Percentiles rank a stretch among this genome's conserved stretches.
Conservation (phyloP, 2,329 filamentous ascomycete species). For the Ceratocystis ficicola region DNA sequence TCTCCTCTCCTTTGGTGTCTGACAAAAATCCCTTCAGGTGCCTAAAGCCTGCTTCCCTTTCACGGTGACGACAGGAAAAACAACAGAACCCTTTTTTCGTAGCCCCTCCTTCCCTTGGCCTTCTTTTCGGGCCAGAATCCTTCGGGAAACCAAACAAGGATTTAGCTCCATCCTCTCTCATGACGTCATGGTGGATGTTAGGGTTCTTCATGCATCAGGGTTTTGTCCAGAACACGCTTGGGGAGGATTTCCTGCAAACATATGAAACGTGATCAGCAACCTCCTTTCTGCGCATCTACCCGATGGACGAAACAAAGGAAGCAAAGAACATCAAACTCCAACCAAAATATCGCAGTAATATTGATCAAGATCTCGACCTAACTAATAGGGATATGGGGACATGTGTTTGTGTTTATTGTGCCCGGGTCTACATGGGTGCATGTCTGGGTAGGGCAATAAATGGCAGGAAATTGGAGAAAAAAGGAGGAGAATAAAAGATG, state of each 20-base stretch:
- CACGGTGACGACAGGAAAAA: neutral
- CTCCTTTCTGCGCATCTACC: neutral
- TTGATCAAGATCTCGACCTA: no score
- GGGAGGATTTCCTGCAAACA: neutral
- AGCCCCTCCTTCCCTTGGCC: neutral
- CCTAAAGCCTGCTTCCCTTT: neutral
- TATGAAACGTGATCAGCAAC: conserved; percentile 1
- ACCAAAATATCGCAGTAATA: neutral
- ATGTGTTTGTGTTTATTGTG: neutral
- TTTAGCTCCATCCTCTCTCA: neutral
- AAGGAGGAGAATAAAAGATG: neutral
- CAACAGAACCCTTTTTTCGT: no score
- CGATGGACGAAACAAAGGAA: neutral
- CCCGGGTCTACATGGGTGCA: neutral
- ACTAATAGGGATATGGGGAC: no score
- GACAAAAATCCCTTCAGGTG: neutral
- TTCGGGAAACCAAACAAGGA: neutral
- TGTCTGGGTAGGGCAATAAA: neutral
- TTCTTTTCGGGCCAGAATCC: no score
- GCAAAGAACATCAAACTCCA: neutral
- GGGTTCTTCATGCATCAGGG: neutral
- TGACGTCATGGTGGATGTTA: neutral
- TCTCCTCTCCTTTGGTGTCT: neutral
- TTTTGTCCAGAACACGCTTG: neutral
- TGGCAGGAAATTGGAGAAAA: neutral